Conservation (phyloP, 208 protist species). For the Giardia duodenalis region DNA sequence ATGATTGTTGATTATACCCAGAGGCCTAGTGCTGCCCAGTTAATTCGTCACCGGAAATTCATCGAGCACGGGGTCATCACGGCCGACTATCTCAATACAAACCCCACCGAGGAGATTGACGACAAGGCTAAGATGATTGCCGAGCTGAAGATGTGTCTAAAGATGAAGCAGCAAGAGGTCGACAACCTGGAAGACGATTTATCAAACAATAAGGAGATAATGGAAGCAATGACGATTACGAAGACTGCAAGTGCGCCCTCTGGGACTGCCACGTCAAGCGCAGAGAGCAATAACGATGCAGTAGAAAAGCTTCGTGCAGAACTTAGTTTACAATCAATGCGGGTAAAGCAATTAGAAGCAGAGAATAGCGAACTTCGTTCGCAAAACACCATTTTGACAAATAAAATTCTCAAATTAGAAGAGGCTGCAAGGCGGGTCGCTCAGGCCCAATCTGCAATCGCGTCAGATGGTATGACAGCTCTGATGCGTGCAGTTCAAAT, state of each 20-base stretch:
- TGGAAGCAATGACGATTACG: neutral
- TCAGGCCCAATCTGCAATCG: neutral
- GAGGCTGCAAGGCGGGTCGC: neutral
- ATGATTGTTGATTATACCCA: neutral
- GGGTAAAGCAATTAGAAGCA: neutral
- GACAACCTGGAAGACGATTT: neutral
- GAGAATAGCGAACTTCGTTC: neutral
- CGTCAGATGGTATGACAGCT: neutral
- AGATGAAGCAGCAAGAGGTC: slow-evolving; percentile 8
- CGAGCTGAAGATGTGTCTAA: slow-evolving; percentile 3
- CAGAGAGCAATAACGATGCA: neutral
- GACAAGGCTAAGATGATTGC: neutral
- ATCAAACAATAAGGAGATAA: neutral
- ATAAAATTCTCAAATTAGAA: neutral
- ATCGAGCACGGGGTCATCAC: slow-evolving; percentile 11
- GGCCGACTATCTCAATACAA: neutral
- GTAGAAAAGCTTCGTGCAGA: neutral
- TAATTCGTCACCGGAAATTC: neutral
- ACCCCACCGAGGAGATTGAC: neutral
- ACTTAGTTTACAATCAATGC: neutral
- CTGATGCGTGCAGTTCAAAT: neutral
- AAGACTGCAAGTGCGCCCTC: neutral
- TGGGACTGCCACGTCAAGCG: neutral
- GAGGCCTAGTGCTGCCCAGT: neutral
- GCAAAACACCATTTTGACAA: neutral